A percentile compares a stretch with the other conserved stretches of the same genome.
phyloP scores from a whole-genome alignment of 2,329 filamentous ascomycete species.

The Botrytis galanthina region DNA sequence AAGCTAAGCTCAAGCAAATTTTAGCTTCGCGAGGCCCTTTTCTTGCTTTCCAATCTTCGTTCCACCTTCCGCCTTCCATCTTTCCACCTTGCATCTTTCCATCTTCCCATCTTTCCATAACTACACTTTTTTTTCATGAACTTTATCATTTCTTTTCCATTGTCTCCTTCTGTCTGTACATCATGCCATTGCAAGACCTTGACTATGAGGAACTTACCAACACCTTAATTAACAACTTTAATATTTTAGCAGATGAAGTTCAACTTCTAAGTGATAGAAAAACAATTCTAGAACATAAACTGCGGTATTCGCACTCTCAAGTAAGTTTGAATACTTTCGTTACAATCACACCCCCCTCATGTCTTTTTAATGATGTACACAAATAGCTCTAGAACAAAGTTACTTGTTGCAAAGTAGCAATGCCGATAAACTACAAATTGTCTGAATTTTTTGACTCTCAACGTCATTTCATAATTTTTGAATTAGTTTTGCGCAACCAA shows the following conservation, averaged over 20 bases:
- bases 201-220: slow-evolving; percentile 46
- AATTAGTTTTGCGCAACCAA: neutral
- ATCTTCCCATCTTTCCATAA: neutral
- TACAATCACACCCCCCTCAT: neutral
- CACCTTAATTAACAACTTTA: slow-evolving; percentile 63
- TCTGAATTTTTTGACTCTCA: slow-evolving; percentile 43
- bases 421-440: slow-evolving; percentile 60
- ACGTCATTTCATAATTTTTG: slow-evolving; percentile 20
- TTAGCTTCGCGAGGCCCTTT: slow-evolving; percentile 9
- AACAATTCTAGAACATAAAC: slow-evolving; percentile 64
- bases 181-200: slow-evolving; percentile 35
- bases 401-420: slow-evolving; percentile 46
- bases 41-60: slow-evolving; percentile 5
- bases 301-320: slow-evolving; percentile 65
- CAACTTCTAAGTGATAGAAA: slow-evolving; percentile 62
- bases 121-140: neutral
- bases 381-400: slow-evolving; percentile 82
- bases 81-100: neutral
- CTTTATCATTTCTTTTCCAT: neutral
- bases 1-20: slow-evolving; percentile 10
- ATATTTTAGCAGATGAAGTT: slow-evolving; percentile 62
- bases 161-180: slow-evolving; percentile 21
- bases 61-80: neutral
- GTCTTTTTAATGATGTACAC: slow-evolving; percentile 47
- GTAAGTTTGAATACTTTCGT: slow-evolving; percentile 44